phyloP scores from a whole-genome alignment of 2,329 filamentous ascomycete genomes.

The Teratosphaeria viscida region DNA sequence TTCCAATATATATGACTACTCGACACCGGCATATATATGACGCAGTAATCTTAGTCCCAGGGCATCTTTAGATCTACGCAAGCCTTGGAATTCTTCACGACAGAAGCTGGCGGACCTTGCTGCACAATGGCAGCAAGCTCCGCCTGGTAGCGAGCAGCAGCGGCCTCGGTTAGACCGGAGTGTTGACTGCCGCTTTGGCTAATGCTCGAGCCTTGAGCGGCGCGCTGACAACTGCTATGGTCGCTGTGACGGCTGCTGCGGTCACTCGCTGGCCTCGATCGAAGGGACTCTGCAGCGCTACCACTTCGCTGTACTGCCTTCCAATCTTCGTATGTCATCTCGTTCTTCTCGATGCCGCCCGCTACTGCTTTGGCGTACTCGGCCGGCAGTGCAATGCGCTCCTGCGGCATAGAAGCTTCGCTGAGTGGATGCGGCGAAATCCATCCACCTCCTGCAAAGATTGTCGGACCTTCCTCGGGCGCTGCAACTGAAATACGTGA shows the following conservation, averaged over 20 bases:
- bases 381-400: conserved; percentile 13
- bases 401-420: conserved; percentile 14
- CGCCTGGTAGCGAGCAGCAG: background rate
- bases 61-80: background rate
- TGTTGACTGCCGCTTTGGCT: background rate
- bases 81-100: background rate
- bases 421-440: conserved; percentile 26
- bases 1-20: background rate
- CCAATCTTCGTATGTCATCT: conserved; percentile 21
- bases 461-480: conserved; percentile 6
- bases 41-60: background rate
- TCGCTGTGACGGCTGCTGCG: background rate
- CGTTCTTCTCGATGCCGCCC: conserved; percentile 9
- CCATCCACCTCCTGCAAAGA: conserved; percentile 24
- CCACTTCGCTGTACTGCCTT: conserved; percentile 12
- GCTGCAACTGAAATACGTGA: background rate
- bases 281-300: background rate
- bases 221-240: background rate
- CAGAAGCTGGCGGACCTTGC: background rate
- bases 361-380: conserved; percentile 3
- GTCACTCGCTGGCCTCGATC: background rate
- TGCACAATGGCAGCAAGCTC: background rate
- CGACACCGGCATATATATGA: background rate
- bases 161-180: background rate
- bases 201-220: background rate